These are phyloP conservation scores for Atractiella rhizophila DNA, from an alignment of 768 basidiomycete genomes.

Conservation along the genomic window DNA sequence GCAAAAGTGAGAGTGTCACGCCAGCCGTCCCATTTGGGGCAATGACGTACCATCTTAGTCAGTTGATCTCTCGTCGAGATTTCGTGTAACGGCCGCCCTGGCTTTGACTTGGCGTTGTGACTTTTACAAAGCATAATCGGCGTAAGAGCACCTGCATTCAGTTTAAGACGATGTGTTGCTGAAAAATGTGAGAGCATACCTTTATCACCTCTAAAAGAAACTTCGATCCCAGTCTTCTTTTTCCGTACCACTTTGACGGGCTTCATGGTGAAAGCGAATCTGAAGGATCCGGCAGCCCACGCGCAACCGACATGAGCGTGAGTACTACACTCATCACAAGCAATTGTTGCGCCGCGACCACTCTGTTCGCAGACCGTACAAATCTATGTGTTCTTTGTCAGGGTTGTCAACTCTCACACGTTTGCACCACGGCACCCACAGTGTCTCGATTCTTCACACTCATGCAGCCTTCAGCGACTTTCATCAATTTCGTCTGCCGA, in stretches of 20 bases:
- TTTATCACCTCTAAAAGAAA: conserved; percentile 9
- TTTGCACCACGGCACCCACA: background rate
- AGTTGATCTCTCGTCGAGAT: conserved; percentile 58
- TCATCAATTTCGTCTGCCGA: conserved; percentile 44
- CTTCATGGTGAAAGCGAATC: conserved; percentile 79
- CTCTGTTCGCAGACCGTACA: conserved; percentile 47
- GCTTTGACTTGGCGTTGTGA: conserved; percentile 38
- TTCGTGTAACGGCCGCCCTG: conserved; percentile 42
- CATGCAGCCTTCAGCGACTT: conserved; percentile 44
- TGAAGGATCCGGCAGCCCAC: conserved; percentile 55
- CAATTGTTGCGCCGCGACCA: conserved; percentile 47
- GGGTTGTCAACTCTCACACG: background rate
- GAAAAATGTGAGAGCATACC: conserved; percentile 23
- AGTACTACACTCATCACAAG: conserved; percentile 54
- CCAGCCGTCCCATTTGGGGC: background rate
- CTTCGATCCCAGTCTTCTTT: conserved; percentile 6
- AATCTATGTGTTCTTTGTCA: conserved; percentile 24
- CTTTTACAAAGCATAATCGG: conserved; percentile 54
- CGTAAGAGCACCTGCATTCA: conserved; percentile 50
- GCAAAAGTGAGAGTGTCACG: background rate
- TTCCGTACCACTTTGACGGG: conserved; percentile 29
- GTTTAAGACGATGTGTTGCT: conserved; percentile 45
- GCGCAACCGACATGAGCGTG: conserved; percentile 78
- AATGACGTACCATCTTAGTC: conserved; percentile 41
- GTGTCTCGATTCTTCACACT: background rate